These are phyloP conservation scores for Penicillium concentricum DNA, from an alignment of 2,329 filamentous ascomycete genomes.

Conservation along the genomic window DNA sequence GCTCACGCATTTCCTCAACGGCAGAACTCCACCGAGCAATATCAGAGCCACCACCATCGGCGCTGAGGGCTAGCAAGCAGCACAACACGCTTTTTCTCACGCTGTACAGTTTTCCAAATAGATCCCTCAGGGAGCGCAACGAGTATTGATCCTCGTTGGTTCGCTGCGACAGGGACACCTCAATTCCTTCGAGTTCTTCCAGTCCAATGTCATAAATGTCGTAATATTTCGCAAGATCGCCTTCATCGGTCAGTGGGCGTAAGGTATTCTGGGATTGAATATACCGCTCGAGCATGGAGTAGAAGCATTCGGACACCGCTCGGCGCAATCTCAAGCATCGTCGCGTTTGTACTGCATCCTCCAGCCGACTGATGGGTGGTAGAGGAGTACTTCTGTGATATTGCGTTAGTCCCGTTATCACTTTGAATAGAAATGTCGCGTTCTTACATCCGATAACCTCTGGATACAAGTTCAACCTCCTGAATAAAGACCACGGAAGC, in stretches of 20 bases:
- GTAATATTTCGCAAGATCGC: constrained; percentile 86
- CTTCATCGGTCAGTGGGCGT: constrained; percentile 71
- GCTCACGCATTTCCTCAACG: constrained; percentile 67
- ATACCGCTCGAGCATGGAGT: constrained; percentile 68
- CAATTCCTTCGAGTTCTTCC: constrained; percentile 69
- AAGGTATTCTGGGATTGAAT: constrained; percentile 68
- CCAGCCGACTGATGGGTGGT: constrained; percentile 87
- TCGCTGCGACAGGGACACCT: constrained; percentile 61
- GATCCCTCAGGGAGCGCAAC: constrained; percentile 75
- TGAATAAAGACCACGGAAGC: constrained; percentile 81
- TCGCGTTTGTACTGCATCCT: constrained; percentile 75
- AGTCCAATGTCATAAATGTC: constrained; percentile 82
- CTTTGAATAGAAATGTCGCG: neutral
- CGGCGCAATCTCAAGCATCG: constrained; percentile 79
- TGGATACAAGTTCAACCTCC: constrained; percentile 91
- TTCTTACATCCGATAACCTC: constrained; percentile 78
- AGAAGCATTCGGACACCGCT: constrained; percentile 68
- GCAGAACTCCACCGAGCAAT: constrained; percentile 75
- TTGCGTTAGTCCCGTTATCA: constrained; percentile 16
- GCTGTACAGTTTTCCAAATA: constrained; percentile 76
- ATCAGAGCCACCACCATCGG: constrained; percentile 73
- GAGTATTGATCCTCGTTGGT: constrained; percentile 74
- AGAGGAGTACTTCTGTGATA: constrained; percentile 72
- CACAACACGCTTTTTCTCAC: constrained; percentile 84
- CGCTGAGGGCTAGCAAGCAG: constrained; percentile 82